Base-by-base conservation (phyloP, 768 basidiomycete genomes). In the Xerocomus potaroensis region DNA sequence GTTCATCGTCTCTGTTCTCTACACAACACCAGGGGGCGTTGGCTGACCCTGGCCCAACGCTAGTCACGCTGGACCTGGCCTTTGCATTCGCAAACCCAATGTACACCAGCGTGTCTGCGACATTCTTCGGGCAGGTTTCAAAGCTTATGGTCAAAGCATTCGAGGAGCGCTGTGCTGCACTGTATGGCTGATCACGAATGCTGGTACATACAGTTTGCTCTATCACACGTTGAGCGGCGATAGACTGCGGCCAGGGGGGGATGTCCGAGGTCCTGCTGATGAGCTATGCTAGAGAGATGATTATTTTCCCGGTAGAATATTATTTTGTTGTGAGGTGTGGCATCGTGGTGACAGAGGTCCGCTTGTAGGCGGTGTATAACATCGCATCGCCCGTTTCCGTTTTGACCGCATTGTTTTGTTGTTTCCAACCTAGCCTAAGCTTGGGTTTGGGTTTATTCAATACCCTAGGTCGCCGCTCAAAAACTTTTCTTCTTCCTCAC, bases 111-210 rank as follows among this genome's bases (percentile, higher is more conserved):
- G 75, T 94, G n/a, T 88, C 90, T 4, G 76, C 83, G 18, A 71
- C 82, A 3, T 92, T 97, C 63, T 90, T 97, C 61, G 87, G 87
- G 8, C 82, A 87, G 61, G 84, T 96, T 5, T 88, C 89, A 3
- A 80, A 79, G 55, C 75, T 85, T 67, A 97, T 96, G 91, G 84
- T 97, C 19, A 71, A 84, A 43, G 93, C 94, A 1, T 99, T 99
- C 57, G 93, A 97, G 69, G 75, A 84, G 53, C 78, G 93, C 22
- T 95, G 91, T 64, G 36, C 73, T 45, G 70, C 76, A 41, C 71
- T 95, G 5, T 93, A 92, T 57, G 87, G 89, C 5, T 62, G 10
- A 27, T 6, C 26, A 27, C 26, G 26, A 27, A 27, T 27, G 10
- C 26, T n/a, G 26, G 26, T 27, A 10, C 10, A 6, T 27, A 6